A percentile compares a stretch with the other conserved stretches of the same genome.
Evolutionary conservation across 164 flowering plant genomes (phyloP).

Genomic region (Berberis vulgaris): DNA sequence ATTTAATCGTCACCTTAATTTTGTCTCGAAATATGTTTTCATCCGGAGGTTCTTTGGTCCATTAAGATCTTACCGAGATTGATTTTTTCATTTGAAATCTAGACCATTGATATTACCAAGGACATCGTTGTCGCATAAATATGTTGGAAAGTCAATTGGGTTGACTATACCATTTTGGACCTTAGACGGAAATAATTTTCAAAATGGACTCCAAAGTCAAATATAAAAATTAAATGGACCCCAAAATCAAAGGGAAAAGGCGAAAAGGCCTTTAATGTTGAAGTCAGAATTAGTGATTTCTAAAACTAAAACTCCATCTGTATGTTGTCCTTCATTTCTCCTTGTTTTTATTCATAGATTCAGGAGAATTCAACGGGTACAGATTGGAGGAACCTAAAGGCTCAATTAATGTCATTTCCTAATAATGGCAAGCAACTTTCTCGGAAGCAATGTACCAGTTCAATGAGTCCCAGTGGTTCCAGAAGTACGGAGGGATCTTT

Average conservation of each 20-base stretch:
- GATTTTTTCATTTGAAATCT: no score
- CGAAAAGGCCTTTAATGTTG: neutral
- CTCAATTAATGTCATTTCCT: slow-evolving; percentile 40
- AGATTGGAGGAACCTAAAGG: slow-evolving; percentile 61
- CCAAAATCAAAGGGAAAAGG: neutral
- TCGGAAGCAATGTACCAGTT: slow-evolving; percentile 55
- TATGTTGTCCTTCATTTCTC: neutral
- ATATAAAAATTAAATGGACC: no score
- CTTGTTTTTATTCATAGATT: neutral
- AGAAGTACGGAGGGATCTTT: slow-evolving; percentile 69
- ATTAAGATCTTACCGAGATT: no score
- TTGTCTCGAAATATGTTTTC: no score
- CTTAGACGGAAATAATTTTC: no score
- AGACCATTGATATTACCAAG: no score
- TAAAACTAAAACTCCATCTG: neutral
- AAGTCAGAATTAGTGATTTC: neutral
- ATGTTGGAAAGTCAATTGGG: no score
- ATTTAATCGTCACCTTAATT: no score
- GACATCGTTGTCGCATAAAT: no score
- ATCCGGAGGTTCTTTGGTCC: no score
- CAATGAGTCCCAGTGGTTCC: slow-evolving; percentile 49
- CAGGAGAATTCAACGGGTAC: slow-evolving; percentile 57
- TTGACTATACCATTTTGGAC: no score
- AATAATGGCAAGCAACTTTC: slow-evolving; percentile 41
- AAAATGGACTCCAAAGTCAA: no score